Evolutionary conservation across 140 eudicot species (phyloP).

Genomic region (Bidens hawaiensis): DNA sequence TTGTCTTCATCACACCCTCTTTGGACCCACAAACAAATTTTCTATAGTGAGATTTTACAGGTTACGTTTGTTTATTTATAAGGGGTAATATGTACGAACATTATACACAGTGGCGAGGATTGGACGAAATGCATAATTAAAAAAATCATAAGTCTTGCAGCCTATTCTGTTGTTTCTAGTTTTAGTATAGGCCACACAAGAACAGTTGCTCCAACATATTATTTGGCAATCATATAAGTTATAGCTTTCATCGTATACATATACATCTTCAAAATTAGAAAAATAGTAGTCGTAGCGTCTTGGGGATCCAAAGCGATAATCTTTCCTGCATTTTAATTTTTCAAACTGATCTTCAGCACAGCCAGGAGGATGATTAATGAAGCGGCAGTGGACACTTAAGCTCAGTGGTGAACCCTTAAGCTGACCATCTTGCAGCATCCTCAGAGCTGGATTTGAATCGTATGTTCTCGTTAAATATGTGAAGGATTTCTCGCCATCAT

Average conservation of each 20-base stretch:
- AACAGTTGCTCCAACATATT: conserved; percentile 33
- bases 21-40: no score
- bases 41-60: no score
- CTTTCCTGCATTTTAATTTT: conserved; percentile 27
- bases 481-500: conserved; percentile 32
- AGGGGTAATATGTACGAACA: no score
- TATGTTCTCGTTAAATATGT: conserved; percentile 14
- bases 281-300: not conserved
- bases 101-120: no score
- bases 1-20: no score
- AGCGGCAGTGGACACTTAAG: not conserved
- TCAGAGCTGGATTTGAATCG: conserved; percentile 20
- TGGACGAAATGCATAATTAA: no score
- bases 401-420: not conserved
- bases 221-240: conserved; percentile 36
- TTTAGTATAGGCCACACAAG: conserved; percentile 38
- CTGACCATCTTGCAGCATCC: conserved; percentile 14
- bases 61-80: no score
- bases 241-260: conserved; percentile 18
- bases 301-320: not conserved
- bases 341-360: conserved; percentile 27
- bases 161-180: conserved; percentile 14
- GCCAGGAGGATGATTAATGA: conserved; percentile 22
- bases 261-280: not conserved
- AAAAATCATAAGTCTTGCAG: conserved; percentile 38